Evolutionary conservation across 768 basidiomycete genomes (phyloP).

Genomic region (Pisolithus albus): DNA sequence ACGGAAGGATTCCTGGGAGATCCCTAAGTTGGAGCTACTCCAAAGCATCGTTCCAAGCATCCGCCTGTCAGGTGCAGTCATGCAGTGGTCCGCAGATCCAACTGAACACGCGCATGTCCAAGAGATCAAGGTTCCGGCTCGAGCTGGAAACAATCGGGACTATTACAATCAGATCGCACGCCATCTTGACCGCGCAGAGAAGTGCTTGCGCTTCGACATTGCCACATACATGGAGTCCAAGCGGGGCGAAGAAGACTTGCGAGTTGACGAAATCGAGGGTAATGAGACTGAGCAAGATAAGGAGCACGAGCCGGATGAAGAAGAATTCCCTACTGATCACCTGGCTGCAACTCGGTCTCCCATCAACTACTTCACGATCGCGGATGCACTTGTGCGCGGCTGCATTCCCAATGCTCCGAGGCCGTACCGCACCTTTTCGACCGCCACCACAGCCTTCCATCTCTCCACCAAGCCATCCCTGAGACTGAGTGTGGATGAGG

Average conservation of each 20-base stretch:
- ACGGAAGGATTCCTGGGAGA: not conserved
- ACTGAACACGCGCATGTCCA: constrained; percentile 2
- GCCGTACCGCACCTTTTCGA: not conserved
- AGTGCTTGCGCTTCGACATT: not conserved
- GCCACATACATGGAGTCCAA: not conserved
- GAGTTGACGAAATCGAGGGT: not conserved
- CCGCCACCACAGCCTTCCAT: constrained; percentile 1
- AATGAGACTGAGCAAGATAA: not conserved
- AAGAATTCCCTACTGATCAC: not conserved
- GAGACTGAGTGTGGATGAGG: constrained; percentile 1
- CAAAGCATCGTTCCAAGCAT: constrained; percentile 4
- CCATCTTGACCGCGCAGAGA: not conserved
- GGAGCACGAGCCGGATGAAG: not conserved
- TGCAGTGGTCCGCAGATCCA: constrained; percentile 4
- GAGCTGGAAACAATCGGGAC: constrained; percentile 1
- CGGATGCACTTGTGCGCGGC: not conserved
- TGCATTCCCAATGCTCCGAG: not conserved
- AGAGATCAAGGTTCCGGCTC: not conserved
- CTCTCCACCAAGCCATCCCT: constrained; percentile 2
- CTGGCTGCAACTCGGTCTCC: not conserved
- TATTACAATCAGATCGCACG: constrained; percentile 1
- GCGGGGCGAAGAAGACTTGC: not conserved
- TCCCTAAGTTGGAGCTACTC: constrained; percentile 7
- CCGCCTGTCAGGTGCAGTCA: not conserved
- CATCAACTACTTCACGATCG: not conserved